Percentiles rank a stretch among this genome's conserved stretches.
Evolutionary conservation across 2,329 filamentous ascomycete species (phyloP).

Genomic region (Chrysoporthe deuterocubensis): DNA sequence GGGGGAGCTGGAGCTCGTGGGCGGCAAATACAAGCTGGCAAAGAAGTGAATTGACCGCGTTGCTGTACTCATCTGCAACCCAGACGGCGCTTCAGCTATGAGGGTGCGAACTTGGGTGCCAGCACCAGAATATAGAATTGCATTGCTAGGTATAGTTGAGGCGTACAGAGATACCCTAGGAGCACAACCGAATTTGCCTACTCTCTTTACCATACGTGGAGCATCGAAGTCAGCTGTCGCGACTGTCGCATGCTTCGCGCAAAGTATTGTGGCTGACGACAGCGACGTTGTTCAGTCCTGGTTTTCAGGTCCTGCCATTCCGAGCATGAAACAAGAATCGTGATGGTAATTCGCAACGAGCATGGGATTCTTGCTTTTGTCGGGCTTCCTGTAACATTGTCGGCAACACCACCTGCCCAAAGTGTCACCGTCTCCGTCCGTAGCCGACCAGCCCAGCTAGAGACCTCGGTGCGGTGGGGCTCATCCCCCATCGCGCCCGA

Average conservation of each 20-base stretch:
- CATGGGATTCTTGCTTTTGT: neutral
- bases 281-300: no score
- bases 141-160: neutral
- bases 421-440: conserved; percentile 4
- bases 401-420: conserved; percentile 9
- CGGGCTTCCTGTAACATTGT: neutral
- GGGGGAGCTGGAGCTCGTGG: conserved; percentile 69
- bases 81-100: neutral
- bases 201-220: neutral
- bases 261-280: no score
- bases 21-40: conserved; percentile 70
- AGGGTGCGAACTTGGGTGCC: neutral
- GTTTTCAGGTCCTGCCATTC: neutral
- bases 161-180: neutral
- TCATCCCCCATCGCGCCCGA: neutral
- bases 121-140: neutral
- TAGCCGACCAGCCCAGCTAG: neutral
- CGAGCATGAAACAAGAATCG: conserved; percentile 1
- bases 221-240: neutral
- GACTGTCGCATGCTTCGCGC: no score
- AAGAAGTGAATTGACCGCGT: conserved; percentile 55
- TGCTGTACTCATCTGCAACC: neutral
- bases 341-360: neutral
- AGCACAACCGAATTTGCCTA: no score
- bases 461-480: neutral